A percentile compares a stretch with the other conserved stretches of the same genome.
Conservation (phyloP, 768 basidiomycete genomes). For the Thelephora ganbajun region DNA sequence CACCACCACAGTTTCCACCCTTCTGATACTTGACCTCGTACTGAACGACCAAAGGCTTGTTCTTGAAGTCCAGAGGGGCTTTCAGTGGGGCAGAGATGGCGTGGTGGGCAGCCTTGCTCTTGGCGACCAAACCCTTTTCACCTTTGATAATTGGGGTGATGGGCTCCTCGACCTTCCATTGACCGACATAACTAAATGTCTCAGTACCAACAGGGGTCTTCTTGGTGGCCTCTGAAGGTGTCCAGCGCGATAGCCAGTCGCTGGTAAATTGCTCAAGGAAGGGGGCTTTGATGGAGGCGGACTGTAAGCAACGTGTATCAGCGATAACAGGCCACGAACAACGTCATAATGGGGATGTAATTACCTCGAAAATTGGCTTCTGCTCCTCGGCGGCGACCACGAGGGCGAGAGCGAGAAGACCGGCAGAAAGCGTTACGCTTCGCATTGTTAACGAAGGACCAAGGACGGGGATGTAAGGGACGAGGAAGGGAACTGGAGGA, state of each 20-base stretch:
- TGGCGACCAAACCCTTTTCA: slow-evolving; percentile 87
- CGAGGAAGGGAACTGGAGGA: slow-evolving; percentile 1
- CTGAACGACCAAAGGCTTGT: slow-evolving; percentile 85
- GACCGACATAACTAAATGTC: slow-evolving; percentile 94
- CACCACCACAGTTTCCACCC: slow-evolving; percentile 97
- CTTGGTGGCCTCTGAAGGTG: slow-evolving; percentile 93
- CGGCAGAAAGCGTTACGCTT: slow-evolving; percentile 70
- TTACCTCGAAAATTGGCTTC: slow-evolving; percentile 58
- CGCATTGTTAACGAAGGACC: slow-evolving; percentile 75
- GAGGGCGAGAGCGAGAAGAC: slow-evolving; percentile 54
- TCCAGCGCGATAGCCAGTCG: slow-evolving; percentile 88
- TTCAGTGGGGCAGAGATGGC: slow-evolving; percentile 92
- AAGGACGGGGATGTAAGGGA: slow-evolving; percentile 20
- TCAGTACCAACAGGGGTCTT: slow-evolving; percentile 93
- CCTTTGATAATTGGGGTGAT: slow-evolving; percentile 62
- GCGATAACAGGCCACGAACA: slow-evolving; percentile 4
- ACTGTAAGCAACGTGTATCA: slow-evolving; percentile 24
- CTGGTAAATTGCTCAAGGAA: slow-evolving; percentile 96
- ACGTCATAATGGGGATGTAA: slow-evolving; percentile 11
- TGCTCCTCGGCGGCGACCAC: slow-evolving; percentile 48
- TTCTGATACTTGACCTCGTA: slow-evolving; percentile 99
- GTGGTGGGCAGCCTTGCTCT: slow-evolving; percentile 95
- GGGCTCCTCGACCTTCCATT: slow-evolving; percentile 93
- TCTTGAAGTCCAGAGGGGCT: slow-evolving; percentile 62
- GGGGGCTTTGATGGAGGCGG: slow-evolving; percentile 67